phyloP scores from a whole-genome alignment of 164 flowering plant species.

The Hamamelis virginiana region DNA sequence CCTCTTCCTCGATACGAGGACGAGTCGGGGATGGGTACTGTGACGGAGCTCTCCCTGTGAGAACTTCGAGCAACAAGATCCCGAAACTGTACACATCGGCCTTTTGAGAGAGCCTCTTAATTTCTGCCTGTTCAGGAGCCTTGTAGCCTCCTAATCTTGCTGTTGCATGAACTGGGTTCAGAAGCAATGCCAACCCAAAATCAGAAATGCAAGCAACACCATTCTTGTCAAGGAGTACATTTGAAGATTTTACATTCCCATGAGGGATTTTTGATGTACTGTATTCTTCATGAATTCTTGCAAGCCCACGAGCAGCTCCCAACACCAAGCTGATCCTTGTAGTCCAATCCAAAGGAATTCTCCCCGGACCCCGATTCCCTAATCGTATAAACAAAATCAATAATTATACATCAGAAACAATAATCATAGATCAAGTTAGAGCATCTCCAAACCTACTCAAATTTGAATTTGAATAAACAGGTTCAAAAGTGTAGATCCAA shows the following conservation, averaged over 20 bases:
- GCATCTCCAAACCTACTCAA: too few species aligned
- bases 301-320: constrained; percentile 90
- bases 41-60: constrained; percentile 80
- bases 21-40: constrained; percentile 45
- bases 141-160: constrained; percentile 86
- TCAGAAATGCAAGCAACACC: constrained; percentile 89
- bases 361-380: constrained; percentile 90
- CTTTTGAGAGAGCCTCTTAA: constrained; percentile 66
- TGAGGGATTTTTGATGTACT: constrained; percentile 66
- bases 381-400: constrained; percentile 16
- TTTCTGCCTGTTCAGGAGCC: constrained; percentile 86
- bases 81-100: constrained; percentile 93
- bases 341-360: constrained; percentile 96
- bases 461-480: too few species aligned
- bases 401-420: not conserved
- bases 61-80: constrained; percentile 73
- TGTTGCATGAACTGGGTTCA: constrained; percentile 75
- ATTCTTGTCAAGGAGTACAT: constrained; percentile 81
- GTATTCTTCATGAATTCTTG: constrained; percentile 73
- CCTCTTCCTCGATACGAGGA: constrained; percentile 39
- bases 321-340: constrained; percentile 81
- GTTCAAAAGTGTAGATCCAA: too few species aligned
- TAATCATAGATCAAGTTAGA: too few species aligned
- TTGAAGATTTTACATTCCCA: constrained; percentile 88
- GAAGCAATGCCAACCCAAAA: constrained; percentile 76